Conservation (phyloP, 176 grass and related monocot genomes). For the Triticum timopheevii region DNA sequence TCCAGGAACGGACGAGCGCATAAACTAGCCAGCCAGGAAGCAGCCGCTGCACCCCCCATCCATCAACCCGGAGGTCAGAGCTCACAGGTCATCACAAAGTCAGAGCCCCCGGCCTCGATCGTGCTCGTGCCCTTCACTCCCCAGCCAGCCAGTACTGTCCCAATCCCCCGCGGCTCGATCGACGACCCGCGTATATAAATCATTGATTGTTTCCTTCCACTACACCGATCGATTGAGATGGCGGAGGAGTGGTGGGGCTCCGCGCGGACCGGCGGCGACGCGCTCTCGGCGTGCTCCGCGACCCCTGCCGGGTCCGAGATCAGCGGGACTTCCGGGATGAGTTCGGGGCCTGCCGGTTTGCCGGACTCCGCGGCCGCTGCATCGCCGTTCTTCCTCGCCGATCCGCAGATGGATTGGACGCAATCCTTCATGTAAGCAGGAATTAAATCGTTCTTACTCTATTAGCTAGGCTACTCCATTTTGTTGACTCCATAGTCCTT, state of each 20-base stretch:
- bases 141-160: not conserved
- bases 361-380: not conserved
- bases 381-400: not conserved
- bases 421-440: constrained; percentile 37
- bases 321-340: not conserved
- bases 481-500: too few species aligned
- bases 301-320: not conserved
- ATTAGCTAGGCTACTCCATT: too few species aligned
- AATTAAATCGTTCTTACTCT: not conserved
- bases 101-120: not conserved
- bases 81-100: not conserved
- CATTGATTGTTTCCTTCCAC: too few species aligned
- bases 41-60: not conserved
- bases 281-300: constrained; percentile 26
- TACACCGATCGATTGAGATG: not conserved
- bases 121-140: not conserved
- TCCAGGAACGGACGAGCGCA: not conserved
- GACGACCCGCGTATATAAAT: not conserved
- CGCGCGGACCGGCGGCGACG: not conserved
- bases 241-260: constrained; percentile 46
- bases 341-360: not conserved
- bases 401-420: constrained; percentile 36
- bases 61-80: not conserved
- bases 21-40: not conserved
- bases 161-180: not conserved